A percentile compares a stretch with the other conserved stretches of the same genome.
phyloP scores from a whole-genome alignment of 164 flowering plant species.

The Dillenia suffruticosa region DNA sequence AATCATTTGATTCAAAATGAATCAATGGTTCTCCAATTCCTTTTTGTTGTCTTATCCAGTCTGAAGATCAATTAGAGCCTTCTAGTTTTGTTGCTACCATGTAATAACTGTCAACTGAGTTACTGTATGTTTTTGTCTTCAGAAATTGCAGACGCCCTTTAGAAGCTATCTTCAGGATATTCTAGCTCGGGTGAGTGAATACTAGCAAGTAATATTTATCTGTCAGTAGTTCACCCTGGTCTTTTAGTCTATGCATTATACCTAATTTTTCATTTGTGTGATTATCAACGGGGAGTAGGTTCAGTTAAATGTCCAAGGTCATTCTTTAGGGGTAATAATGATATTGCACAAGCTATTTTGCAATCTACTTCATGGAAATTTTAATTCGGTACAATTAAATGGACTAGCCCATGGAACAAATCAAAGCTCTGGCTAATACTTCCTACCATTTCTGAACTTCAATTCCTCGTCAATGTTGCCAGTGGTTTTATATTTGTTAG shows the following conservation, averaged over 20 bases:
- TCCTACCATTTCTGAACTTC: too few relatives aligned
- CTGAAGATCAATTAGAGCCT: too few relatives aligned
- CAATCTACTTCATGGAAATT: too few relatives aligned
- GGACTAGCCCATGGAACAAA: too few relatives aligned
- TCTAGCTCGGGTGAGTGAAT: constrained; percentile 74
- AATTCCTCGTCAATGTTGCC: too few relatives aligned
- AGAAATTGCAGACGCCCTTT: constrained; percentile 97
- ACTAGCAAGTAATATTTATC: neutral
- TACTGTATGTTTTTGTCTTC: constrained; percentile 5
- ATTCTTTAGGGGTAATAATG: neutral
- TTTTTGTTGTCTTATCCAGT: too few relatives aligned
- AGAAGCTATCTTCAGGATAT: constrained; percentile 82
- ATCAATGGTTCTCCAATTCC: too few relatives aligned
- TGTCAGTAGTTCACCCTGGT: neutral
- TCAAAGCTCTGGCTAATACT: too few relatives aligned
- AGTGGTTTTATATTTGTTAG: too few relatives aligned
- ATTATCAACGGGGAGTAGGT: neutral
- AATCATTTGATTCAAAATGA: too few relatives aligned
- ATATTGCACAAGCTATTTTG: too few relatives aligned
- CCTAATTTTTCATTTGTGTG: neutral
- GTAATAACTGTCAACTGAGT: neutral
- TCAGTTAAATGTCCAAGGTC: neutral
- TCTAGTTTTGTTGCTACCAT: neutral
- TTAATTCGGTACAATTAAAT: too few relatives aligned
- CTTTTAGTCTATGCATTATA: neutral